Evolutionary conservation across 2,329 filamentous ascomycete species (phyloP), one percentile per base, ranked within the genome.

Genomic region (Cryphonectria nitschkei): DNA sequence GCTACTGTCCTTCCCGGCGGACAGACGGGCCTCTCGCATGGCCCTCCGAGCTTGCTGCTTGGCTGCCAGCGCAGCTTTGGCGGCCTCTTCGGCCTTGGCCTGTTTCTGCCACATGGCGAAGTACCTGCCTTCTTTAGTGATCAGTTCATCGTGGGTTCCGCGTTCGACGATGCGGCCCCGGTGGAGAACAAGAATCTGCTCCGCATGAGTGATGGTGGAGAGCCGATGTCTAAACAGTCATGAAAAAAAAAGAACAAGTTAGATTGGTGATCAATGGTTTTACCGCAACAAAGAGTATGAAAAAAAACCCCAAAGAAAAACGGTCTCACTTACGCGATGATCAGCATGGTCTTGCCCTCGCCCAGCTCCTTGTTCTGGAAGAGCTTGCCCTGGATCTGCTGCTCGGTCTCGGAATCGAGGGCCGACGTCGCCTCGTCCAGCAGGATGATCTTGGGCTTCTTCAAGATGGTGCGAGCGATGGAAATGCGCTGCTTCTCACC

Each of bases 101-200:
- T 97, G 94, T 81, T 95, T 95, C 74, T 91, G 89, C 94, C 94
- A 97, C 89, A 97, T 95, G 72, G 90, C 90, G 14, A 89, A 88
- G 77, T 97, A 97, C 72, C 90, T 89, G 16, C 93, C 93, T 41
- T 89, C 89, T 64, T 87, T 83, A 2, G 85, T 85, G 6, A 97
- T 84, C 3, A 97, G 85, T 75, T 95, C 90, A 22, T 92, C 87
- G 77, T 97, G 94, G 0, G 90, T 94, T 22, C 94, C 94, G 64
- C 87, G 86, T 82, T 97, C 94, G 19, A 89, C 88, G 66, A 97
- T 91, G 62, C 87, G 85, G n/a, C 94, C 94, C 72, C 89, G 88
- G 73, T 92, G 90, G 41, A 95, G 85, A 61, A 97, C 93, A 68
- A 94, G 84, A 72, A 97, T 94, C 77, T 95, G 92, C 79, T 97